Evolutionary conservation across 129 eudicot species (phyloP).

Genomic region (Cynara cardunculus): DNA sequence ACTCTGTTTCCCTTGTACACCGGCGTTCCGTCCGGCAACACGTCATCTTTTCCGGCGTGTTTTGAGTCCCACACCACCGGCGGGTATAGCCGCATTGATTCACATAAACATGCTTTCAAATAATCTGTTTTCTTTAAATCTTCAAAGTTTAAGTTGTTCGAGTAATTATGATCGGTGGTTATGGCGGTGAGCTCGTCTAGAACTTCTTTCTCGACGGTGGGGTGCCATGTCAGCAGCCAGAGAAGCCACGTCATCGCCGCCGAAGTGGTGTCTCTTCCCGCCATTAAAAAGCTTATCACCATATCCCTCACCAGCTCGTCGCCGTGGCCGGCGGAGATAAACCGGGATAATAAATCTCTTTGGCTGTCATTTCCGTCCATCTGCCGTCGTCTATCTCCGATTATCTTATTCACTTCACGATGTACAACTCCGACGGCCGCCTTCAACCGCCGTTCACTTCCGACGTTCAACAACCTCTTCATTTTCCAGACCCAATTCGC

Average conservation of each 20-base stretch:
- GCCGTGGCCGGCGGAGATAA: constrained; percentile 38
- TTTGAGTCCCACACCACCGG: constrained; percentile 97
- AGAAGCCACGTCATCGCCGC: constrained; percentile 72
- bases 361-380: constrained; percentile 5
- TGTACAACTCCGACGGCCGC: constrained; percentile 46
- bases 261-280: constrained; percentile 67
- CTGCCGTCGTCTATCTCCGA: constrained; percentile 21
- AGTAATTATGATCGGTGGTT: neutral
- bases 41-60: constrained; percentile 52
- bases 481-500: constrained; percentile 54
- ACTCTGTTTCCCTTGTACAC: constrained; percentile 66
- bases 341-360: constrained; percentile 42
- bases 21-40: constrained; percentile 75
- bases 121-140: constrained; percentile 46
- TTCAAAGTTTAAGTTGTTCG: constrained; percentile 19
- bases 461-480: constrained; percentile 47
- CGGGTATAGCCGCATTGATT: constrained; percentile 85
- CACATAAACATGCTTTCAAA: constrained; percentile 71
- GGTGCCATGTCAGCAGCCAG: constrained; percentile 42
- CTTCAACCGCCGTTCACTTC: constrained; percentile 51
- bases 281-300: constrained; percentile 62
- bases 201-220: constrained; percentile 1
- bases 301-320: constrained; percentile 54
- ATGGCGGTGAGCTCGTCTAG: constrained; percentile 6
- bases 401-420: constrained; percentile 34